Evolutionary conservation across 2,329 filamentous ascomycete genomes (phyloP), one percentile per base, ranked within the genome.

Genomic region (Trematosphaeria pertusa): DNA sequence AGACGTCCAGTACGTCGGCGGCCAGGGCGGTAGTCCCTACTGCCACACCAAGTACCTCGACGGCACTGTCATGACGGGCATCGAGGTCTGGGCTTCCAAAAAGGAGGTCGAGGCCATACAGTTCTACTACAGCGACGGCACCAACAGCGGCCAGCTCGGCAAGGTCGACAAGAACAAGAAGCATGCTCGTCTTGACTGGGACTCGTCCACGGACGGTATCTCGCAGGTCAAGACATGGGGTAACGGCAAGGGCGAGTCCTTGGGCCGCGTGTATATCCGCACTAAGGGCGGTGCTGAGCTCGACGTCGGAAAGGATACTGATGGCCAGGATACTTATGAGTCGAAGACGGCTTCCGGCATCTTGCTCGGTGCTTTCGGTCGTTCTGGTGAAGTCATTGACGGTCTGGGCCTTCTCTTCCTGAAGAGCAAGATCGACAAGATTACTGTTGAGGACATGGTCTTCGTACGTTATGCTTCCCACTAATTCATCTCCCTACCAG

Each of bases 61-160:
- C 4, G 56, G 56, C 31, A 35, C 54, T 18, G 47, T 56, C 40
- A 41, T 60, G 11, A 52, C 43, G 3, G 56, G 49, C 34, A 39
- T 52, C 30, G 44, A 58, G 40, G 54, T 52, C 17, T 54, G 51
- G 53, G 46, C 39, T 21, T 34, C 45, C 36, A 38, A 26, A 4
- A 45, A 52, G 24, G 20, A 22, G n/a, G 50, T 60, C 34, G 31
- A 41, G 4, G 54, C 44, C 15, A 24, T 58, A 19, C 56, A 58
- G 33, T 49, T 60, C 43, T 50, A 48, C 47, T 60, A 54, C 37
- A 56, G 52, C 6, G 54, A 60, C 28, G 56, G 54, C 35, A 46
- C 46, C 17, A 52, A 50, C 37, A 47, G 38, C 34, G 31, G 18
- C 3, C 35, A 38, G 19, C 32, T 39, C 11, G 56, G 56, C 41